phyloP scores from a whole-genome alignment of 2,329 filamentous ascomycete genomes.

The Endocalyx cinctus region DNA sequence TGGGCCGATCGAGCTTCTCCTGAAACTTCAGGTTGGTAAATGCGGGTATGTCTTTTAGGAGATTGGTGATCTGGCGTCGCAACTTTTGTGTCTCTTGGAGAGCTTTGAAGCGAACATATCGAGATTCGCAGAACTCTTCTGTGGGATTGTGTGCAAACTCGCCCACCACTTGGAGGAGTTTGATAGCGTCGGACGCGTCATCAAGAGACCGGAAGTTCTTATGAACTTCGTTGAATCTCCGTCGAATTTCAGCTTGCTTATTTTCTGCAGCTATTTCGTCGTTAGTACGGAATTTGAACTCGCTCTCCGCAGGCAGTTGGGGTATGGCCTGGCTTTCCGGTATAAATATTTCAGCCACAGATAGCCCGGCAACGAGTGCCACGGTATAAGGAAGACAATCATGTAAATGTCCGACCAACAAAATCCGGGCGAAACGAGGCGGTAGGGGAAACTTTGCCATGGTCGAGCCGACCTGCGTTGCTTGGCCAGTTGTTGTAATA shows the following conservation, averaged over 20 bases:
- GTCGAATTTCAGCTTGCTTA: slow-evolving; percentile 58
- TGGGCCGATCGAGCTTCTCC: slow-evolving; percentile 54
- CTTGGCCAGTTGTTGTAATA: slow-evolving; percentile 63
- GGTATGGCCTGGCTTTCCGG: slow-evolving; percentile 74
- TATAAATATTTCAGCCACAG: slow-evolving; percentile 83
- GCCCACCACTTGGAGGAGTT: slow-evolving; percentile 81
- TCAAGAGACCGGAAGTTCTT: slow-evolving; percentile 77
- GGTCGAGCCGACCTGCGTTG: slow-evolving; percentile 74
- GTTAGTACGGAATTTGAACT: slow-evolving; percentile 48
- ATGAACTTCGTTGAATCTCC: slow-evolving; percentile 65
- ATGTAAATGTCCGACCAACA: slow-evolving; percentile 81
- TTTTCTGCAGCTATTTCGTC: slow-evolving; percentile 70
- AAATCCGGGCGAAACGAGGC: slow-evolving; percentile 84
- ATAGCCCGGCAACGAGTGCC: slow-evolving; percentile 81
- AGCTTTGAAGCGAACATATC: slow-evolving; percentile 83
- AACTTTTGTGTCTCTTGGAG: slow-evolving; percentile 84
- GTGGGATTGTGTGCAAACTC: slow-evolving; percentile 74
- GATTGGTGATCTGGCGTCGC: slow-evolving; percentile 73
- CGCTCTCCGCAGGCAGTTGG: slow-evolving; percentile 36
- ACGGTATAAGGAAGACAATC: slow-evolving; percentile 81
- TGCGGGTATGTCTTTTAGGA: slow-evolving; percentile 70
- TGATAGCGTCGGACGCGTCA: slow-evolving; percentile 80
- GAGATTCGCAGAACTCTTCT: slow-evolving; percentile 71
- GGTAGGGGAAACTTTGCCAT: slow-evolving; percentile 88
- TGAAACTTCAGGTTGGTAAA: slow-evolving; percentile 54